phyloP scores from a whole-genome alignment of 768 basidiomycete species.

The Podaxis sp. region DNA sequence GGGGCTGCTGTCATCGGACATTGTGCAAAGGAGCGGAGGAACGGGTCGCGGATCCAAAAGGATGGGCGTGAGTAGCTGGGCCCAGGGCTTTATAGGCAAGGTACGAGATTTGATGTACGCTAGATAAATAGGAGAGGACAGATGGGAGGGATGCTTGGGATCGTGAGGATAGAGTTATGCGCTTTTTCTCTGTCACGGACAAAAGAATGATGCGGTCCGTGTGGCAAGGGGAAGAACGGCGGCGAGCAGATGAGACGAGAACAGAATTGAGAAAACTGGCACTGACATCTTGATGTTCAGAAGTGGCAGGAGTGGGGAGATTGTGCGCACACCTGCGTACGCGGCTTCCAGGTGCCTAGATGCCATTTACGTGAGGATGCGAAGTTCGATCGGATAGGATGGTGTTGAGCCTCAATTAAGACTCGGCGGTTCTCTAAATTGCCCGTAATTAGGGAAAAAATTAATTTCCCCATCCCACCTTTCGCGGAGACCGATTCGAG shows the following conservation, averaged over 20 bases:
- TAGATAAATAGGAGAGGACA: not conserved
- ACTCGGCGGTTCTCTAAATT: not conserved
- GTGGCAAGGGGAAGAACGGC: not conserved
- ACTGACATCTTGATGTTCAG: conserved; percentile 7
- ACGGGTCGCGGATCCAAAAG: conserved; percentile 6
- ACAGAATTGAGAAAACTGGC: not conserved
- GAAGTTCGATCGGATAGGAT: conserved; percentile 10
- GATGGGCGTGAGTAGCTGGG: not conserved
- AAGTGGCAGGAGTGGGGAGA: conserved; percentile 8
- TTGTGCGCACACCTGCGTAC: conserved; percentile 3
- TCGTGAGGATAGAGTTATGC: not conserved
- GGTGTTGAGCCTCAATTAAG: conserved; percentile 9
- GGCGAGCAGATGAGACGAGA: not conserved
- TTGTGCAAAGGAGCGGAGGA: not conserved
- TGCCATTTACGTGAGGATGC: conserved; percentile 7
- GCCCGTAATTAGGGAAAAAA: not conserved
- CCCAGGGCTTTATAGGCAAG: conserved; percentile 5
- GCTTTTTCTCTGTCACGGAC: not conserved
- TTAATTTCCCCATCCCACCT: conserved; percentile 7
- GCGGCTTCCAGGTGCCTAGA: conserved; percentile 8
- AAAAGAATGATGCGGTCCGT: conserved; percentile 1
- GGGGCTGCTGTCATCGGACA: not conserved
- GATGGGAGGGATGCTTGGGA: not conserved
- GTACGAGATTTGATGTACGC: not conserved
- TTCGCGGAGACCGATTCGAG: conserved; percentile 18